Base-by-base conservation (phyloP, 345 rosid genomes). In the Hevea brasiliensis region DNA sequence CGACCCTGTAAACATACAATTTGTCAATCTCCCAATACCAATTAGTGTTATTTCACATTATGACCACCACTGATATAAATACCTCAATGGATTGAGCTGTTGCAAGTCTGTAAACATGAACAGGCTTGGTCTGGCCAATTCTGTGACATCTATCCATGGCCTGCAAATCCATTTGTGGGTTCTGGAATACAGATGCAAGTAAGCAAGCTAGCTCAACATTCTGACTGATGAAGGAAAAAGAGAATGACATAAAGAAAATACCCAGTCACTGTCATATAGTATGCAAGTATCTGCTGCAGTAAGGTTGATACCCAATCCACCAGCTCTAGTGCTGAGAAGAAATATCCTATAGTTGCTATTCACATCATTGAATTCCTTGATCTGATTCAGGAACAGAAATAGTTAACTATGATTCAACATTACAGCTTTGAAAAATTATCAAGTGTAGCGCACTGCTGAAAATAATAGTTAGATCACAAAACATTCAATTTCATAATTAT, bases 141-240 rank as follows among this genome's bases (percentile, higher is more conserved):
- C 99, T 87, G 71, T 95, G 99, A 85, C 99, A 95, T 82, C 98
- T 85, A 79, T 95, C 99, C 99, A 95, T 95, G 73, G 99, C 99
- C 84, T 95, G 98, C 72, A 92, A 84, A 84, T 92, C 99, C 93
- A 93, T 89, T 84, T 95, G 98, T 41, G 99, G 99, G 71, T 95
- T 95, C 99, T 95, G 84, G 35, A 75, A 77, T 17, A 63, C 70
- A 75, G 17, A 71, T 17, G 68, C 23, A 79, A 77, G 54, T 67
- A 41, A 59, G 75, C 29, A 55, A 57, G 72, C 74, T 65, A 70
- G 21, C 76, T 13, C 44, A 48, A 48, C 37, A 23, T 70, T 32
- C 27, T 3, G 14, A 8, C 8, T 13, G n/a, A 56, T 8, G 11
- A 37, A 67, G 56, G 9, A 51, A 14, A 60, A 54, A 2, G 42